phyloP scores from a whole-genome alignment of 140 eudicot genomes.

The Oenanthe javanica region DNA sequence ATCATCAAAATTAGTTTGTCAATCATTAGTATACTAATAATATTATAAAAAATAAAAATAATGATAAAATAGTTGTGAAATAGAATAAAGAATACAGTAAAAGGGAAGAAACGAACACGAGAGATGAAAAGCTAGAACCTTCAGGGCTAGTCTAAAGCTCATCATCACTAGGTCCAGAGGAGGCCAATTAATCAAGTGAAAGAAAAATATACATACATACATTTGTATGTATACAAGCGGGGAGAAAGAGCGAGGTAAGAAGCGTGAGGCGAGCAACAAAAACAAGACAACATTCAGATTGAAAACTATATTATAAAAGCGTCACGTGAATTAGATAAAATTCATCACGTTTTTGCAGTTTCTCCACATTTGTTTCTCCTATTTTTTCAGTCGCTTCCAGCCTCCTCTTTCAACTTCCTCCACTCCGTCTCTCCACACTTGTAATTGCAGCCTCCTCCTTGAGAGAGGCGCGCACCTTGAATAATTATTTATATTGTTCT shows the following conservation, averaged over 20 bases:
- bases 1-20: too few species aligned
- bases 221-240: neutral
- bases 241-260: neutral
- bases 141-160: conserved; percentile 1
- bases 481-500: neutral
- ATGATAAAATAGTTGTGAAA: too few species aligned
- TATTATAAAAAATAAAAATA: too few species aligned
- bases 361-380: neutral
- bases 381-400: neutral
- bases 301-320: conserved; percentile 3
- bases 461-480: too few species aligned
- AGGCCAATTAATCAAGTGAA: neutral
- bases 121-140: neutral
- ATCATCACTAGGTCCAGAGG: conserved; percentile 10
- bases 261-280: conserved; percentile 1
- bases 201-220: neutral
- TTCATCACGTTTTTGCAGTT: neutral
- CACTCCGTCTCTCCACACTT: too few species aligned
- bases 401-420: neutral
- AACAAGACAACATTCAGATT: neutral
- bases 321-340: neutral
- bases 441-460: neutral
- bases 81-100: neutral
- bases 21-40: too few species aligned
- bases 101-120: neutral